Base-by-base conservation (phyloP, 2,329 filamentous ascomycete genomes). In the Arthrobotrys sinensis region DNA sequence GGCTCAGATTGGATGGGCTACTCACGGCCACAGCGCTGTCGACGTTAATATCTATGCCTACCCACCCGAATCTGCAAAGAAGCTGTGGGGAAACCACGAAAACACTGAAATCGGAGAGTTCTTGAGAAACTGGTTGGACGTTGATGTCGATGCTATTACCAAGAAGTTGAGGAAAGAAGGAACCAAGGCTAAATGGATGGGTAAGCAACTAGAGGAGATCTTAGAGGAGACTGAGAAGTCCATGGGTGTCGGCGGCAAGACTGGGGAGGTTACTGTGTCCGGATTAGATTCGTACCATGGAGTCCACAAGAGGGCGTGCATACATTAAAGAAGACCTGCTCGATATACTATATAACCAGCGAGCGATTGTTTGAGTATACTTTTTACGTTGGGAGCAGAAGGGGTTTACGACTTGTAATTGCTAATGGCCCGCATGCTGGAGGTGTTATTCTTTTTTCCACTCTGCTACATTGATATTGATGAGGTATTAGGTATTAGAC, bases 11-110 rank as follows among this genome's bases (percentile, higher is more conserved):
- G 96, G 96, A 12, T 99, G 96, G 96, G 91, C 89, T 80, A 97
- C 94, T 0, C 95, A 97, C 84, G 96, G 96, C 32, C 96, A 99
- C 85, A 92, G 91, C 19, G 96, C 91, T 64, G 94, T 96, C 6
- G 96, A 99, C 83, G 96, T 99, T 60, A 99, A 99, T 84, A 93
- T 99, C 81, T 99, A 98, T 85, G 91, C 92, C 65, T 94, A 92
- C 0, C 90, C 92, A 2, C 87, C 89, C 0, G 87, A 89, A 43
- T 85, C 86, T 34, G 89, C 91, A 0, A 87, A 89, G 50, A 86
- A 88, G 12, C 87, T 97, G 5, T 86, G 89, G 2, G 95, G 95
- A 6, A 98, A 98, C 84, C 91, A 96, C 68, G 96, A 99, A 86
- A 99, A 99, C 83, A 98, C 91, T 0, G 94, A 98, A 28, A 88